phyloP scores from a whole-genome alignment of 352 stramenopile species.

The Hyaloperonospora brassicae region DNA sequence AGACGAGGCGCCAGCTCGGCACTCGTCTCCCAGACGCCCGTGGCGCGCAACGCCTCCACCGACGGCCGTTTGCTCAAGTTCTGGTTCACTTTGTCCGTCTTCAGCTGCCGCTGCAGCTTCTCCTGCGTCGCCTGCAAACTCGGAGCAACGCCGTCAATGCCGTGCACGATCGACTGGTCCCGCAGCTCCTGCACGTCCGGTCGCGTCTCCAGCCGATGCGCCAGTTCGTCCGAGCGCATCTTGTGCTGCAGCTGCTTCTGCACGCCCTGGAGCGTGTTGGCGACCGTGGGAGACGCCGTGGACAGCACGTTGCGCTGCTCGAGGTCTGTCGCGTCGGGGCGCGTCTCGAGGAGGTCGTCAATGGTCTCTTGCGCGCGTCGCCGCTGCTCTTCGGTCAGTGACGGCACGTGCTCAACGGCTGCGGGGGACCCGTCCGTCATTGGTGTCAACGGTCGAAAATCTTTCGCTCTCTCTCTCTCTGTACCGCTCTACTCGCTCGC shows the following conservation, averaged over 20 bases:
- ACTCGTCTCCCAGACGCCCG: constrained; percentile 56
- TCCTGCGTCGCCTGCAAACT: constrained; percentile 76
- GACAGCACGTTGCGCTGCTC: constrained; percentile 50
- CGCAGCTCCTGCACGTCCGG: constrained; percentile 70
- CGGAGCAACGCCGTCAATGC: constrained; percentile 52
- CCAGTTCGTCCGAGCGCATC: constrained; percentile 68
- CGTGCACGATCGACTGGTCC: constrained; percentile 59
- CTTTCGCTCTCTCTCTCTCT: too few relatives aligned
- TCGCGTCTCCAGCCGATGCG: constrained; percentile 53
- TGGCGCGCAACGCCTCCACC: constrained; percentile 44
- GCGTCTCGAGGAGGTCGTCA: constrained; percentile 48
- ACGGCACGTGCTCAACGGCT: constrained; percentile 30
- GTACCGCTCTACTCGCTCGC: too few relatives aligned
- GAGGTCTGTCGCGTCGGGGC: constrained; percentile 48
- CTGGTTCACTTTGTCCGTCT: constrained; percentile 64
- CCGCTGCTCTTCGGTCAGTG: constrained; percentile 30
- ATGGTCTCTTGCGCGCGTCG: constrained; percentile 46
- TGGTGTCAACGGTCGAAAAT: constrained; percentile 17
- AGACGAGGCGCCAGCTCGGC: constrained; percentile 53
- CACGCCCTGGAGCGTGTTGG: constrained; percentile 52
- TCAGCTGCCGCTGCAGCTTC: constrained; percentile 64
- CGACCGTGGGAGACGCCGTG: constrained; percentile 35
- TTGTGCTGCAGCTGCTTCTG: constrained; percentile 69
- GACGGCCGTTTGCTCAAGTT: constrained; percentile 67
- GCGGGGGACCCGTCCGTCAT: constrained; percentile 17